Conservation (phyloP, 176 grass and related monocot species). For the Sorghum bicolor region DNA sequence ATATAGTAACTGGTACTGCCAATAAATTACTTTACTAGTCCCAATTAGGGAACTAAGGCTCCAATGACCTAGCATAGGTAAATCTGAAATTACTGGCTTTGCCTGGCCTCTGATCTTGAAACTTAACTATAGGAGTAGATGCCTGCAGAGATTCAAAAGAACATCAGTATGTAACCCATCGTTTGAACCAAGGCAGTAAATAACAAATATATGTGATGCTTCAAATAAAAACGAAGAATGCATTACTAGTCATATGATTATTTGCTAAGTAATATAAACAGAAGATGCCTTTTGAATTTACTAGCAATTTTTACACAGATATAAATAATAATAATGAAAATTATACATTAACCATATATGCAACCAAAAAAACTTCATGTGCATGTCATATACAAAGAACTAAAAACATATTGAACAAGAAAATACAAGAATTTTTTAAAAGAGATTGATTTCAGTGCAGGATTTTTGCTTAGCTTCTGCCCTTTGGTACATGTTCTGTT, state of each 20-base stretch:
- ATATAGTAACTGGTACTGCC: not conserved
- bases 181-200: not conserved
- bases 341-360: not conserved
- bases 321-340: not conserved
- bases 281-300: not conserved
- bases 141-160: not conserved
- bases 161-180: not conserved
- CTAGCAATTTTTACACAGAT: not conserved
- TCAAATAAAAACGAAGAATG: not conserved
- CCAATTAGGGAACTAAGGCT: constrained; percentile 28
- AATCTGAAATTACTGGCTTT: constrained; percentile 48
- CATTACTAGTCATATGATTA: not conserved
- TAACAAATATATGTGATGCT: not conserved
- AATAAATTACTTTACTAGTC: constrained; percentile 39
- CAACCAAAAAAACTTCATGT: not conserved
- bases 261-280: not conserved
- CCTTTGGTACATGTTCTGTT: not conserved
- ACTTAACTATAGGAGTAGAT: constrained; percentile 1
- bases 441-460: not conserved
- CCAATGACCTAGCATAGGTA: not conserved
- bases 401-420: not conserved
- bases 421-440: not conserved
- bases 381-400: not conserved
- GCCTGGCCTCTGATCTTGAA: constrained; percentile 28
- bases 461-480: not conserved